phyloP scores from a whole-genome alignment of 345 rosid genomes.

The Salix koriyanagi region DNA sequence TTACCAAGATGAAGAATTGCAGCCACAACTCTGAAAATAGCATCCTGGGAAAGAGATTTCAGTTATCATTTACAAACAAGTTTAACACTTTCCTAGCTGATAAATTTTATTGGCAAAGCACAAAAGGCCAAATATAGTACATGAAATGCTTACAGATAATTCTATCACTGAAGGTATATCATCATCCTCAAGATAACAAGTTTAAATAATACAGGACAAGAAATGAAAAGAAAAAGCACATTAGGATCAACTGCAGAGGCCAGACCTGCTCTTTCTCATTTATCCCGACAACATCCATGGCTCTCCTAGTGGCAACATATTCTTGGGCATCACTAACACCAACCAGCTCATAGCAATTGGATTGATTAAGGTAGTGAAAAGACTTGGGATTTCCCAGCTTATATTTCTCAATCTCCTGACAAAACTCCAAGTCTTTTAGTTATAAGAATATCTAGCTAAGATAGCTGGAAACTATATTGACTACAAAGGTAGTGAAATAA shows the following conservation, averaged over 20 bases:
- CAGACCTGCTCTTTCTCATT: constrained; percentile 71
- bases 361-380: constrained; percentile 92
- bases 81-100: neutral
- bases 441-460: neutral
- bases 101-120: neutral
- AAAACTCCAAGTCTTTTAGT: constrained; percentile 21
- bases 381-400: constrained; percentile 79
- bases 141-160: neutral
- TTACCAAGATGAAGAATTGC: constrained; percentile 95
- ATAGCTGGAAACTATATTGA: neutral
- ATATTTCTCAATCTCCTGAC: constrained; percentile 74
- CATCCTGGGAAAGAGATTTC: constrained; percentile 40
- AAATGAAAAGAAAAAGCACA: neutral
- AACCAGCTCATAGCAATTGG: constrained; percentile 70
- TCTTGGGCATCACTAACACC: constrained; percentile 68
- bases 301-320: constrained; percentile 74
- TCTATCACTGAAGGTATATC: neutral
- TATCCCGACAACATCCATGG: constrained; percentile 88
- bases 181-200: neutral
- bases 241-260: constrained; percentile 7
- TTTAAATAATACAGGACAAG: neutral
- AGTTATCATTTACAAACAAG: neutral
- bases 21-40: constrained; percentile 78
- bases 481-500: constrained; percentile 5
- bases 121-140: constrained; percentile 1